phyloP scores from a whole-genome alignment of 1,139 yeast species.

The Diutina pseudorugosa region DNA sequence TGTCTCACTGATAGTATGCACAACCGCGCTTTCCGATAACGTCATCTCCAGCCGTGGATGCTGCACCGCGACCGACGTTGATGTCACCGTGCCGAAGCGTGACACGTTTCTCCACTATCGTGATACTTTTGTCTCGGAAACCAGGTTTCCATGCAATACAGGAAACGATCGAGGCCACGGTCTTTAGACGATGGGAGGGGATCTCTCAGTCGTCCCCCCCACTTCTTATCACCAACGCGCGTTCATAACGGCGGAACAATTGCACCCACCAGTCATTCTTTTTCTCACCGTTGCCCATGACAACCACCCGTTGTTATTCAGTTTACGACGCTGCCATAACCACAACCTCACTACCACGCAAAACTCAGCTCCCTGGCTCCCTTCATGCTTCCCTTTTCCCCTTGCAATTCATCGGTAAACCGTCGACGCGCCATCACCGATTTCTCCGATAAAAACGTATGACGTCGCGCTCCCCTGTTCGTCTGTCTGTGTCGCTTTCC shows the following conservation, averaged over 20 bases:
- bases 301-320: not conserved
- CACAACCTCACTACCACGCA: too few relatives aligned
- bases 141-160: too few relatives aligned
- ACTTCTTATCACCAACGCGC: not conserved
- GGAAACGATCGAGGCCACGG: too few relatives aligned
- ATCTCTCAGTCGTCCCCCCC: too few relatives aligned
- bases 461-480: too few relatives aligned
- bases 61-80: not conserved
- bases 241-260: not conserved
- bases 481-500: not conserved
- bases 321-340: too few relatives aligned
- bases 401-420: too few relatives aligned
- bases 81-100: not conserved
- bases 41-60: not conserved
- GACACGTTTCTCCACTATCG: not conserved
- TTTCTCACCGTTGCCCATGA: not conserved
- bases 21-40: not conserved
- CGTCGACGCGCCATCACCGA: too few relatives aligned
- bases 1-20: not conserved
- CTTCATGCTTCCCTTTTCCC: too few relatives aligned
- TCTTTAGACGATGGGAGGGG: too few relatives aligned
- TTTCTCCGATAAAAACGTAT: not conserved
- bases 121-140: too few relatives aligned
- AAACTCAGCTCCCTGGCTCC: too few relatives aligned
- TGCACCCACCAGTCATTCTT: not conserved